Evolutionary conservation across 805 yeast genomes (phyloP), one percentile per base, ranked within the genome.

Genomic region (Candida oleophila): DNA sequence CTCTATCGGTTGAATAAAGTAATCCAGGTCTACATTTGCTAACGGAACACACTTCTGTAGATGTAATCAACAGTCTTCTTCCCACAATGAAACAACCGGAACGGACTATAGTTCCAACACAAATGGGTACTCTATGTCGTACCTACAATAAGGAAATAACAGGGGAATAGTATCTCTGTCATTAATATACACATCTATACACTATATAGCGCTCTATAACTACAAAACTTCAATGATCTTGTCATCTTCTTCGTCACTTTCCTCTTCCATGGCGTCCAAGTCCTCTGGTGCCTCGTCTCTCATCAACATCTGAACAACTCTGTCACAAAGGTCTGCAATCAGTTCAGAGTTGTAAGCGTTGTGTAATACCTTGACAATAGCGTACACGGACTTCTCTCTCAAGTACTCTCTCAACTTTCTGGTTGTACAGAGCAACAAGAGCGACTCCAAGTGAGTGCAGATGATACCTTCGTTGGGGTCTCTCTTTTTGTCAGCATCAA

Each of bases 281-380:
- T 56, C 62, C 25, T 66, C 67, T 32, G 80, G 77, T 8, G 77
- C 79, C 59, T 91, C 97, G 59, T 92, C 97, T 73, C 97, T 82
- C 94, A 87, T 87, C 52, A 92, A 74, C 82, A 89, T 80, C 62
- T 92, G 92, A 19, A 91, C 99, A 36, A 87, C 65, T 61, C 94
- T 78, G 55, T 89, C 96, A 69, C 94, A 85, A 38, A 87, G 67
- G 38, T 87, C 95, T 38, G 73, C 73, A 19, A 89, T 75, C 16
- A 64, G 62, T 7, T 60, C 64, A 22, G 51, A 55, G n/a, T 68
- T 67, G n/a, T 57, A 50, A 2, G 60, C 80, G 58, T 85, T 84
- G 59, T 91, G 96, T 44, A 92, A 71, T 68, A 90, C 97, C 61
- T 96, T 83, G 34, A 94, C 74, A 47, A 94, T 63, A 16, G 96